Percentiles rank a stretch among this genome's conserved stretches.
phyloP scores from a whole-genome alignment of 192 early-diverging fungal species.

The Coemansia sp. region DNA sequence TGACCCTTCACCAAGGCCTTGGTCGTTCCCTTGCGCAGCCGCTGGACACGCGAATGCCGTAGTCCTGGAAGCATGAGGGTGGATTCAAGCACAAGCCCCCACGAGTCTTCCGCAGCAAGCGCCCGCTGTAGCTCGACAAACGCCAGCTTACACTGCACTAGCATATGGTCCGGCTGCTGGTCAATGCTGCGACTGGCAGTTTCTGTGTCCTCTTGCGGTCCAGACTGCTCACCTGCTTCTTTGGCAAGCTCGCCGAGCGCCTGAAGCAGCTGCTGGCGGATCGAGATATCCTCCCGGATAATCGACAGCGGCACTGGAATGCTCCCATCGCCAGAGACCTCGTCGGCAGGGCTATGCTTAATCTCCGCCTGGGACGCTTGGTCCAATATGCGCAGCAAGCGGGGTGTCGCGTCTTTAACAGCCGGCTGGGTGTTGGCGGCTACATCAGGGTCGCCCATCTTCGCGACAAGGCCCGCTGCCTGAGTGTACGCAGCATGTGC shows the following conservation, averaged over 20 bases:
- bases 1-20: constrained; percentile 14
- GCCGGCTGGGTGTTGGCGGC: background rate
- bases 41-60: constrained; percentile 6
- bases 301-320: background rate
- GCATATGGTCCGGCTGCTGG: constrained; percentile 18
- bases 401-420: constrained; percentile 1
- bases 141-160: constrained; percentile 21
- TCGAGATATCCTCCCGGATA: constrained; percentile 16
- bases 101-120: constrained; percentile 2
- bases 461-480: constrained; percentile 1
- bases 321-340: background rate
- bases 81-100: constrained; percentile 13
- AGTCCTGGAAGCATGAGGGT: constrained; percentile 25
- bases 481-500: constrained; percentile 13
- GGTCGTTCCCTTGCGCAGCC: constrained; percentile 21
- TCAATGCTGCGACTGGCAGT: constrained; percentile 11
- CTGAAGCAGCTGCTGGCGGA: constrained; percentile 11
- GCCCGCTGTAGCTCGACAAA: constrained; percentile 20
- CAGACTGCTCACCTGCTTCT: background rate
- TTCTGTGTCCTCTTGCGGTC: background rate
- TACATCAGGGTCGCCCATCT: background rate
- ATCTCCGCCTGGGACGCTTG: background rate
- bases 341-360: background rate
- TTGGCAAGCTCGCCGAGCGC: background rate
- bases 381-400: constrained; percentile 13